These are phyloP conservation scores for Chenopodium suecicum DNA, from an alignment of 148 eudicot species.

Conservation along the genomic window DNA sequence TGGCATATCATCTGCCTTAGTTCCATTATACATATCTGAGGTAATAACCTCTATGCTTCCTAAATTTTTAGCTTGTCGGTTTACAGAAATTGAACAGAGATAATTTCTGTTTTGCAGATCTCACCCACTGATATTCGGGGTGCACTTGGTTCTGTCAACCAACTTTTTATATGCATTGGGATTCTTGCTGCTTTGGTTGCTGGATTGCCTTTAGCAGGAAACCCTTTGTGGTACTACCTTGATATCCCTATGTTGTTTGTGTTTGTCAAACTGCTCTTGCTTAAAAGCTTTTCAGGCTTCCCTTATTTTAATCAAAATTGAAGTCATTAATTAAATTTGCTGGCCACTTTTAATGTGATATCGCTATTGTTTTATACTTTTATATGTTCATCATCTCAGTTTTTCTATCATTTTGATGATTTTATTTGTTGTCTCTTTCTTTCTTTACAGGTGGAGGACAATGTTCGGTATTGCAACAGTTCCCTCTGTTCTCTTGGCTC, in stretches of 20 bases:
- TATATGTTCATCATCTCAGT: background rate
- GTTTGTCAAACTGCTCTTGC: background rate
- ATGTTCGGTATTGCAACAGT: constrained; percentile 87
- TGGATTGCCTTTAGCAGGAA: constrained; percentile 89
- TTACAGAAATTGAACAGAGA: constrained; percentile 16
- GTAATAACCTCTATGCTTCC: constrained; percentile 28
- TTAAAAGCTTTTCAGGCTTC: background rate
- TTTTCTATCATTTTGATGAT: background rate
- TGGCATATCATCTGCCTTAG: constrained; percentile 95
- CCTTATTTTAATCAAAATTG: background rate
- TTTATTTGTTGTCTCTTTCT: background rate
- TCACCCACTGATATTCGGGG: constrained; percentile 99
- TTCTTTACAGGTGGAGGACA: constrained; percentile 79
- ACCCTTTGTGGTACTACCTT: constrained; percentile 68
- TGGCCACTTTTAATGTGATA: background rate
- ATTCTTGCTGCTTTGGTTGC: constrained; percentile 93
- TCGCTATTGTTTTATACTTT: too few species aligned
- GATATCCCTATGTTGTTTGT: background rate
- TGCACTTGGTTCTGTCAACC: constrained; percentile 95
- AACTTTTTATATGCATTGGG: constrained; percentile 89
- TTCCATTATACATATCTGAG: constrained; percentile 96
- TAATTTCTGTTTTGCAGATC: constrained; percentile 49
- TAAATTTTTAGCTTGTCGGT: background rate
- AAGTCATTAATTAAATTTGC: background rate
- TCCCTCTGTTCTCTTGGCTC: constrained; percentile 81